Evolutionary conservation across 768 basidiomycete genomes (phyloP), one percentile per base, ranked within the genome.

Genomic region (Amanita pallidorosea): DNA sequence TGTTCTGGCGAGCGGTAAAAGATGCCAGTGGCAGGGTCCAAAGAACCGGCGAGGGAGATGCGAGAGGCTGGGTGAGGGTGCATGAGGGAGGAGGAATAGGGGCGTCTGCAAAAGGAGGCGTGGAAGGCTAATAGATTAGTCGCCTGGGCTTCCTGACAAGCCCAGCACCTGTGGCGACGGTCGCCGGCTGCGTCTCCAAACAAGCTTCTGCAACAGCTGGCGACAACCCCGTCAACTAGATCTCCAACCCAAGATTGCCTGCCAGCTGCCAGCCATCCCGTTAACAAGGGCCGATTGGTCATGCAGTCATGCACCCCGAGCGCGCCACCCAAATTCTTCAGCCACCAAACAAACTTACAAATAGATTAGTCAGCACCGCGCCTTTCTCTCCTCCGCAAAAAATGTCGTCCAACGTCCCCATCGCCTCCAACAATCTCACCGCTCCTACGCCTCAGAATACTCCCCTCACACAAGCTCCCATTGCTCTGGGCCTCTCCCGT

Each of bases 391-490:
- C 18, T 12, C 18, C 11, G 17, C 18, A 9, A 29, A 59, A 49
- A 49, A 88, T 88, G 86, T 83, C 83, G 44, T 77, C 77, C 62
- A 81, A 72, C 62, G 66, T 88, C 48, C 77, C 81, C 59, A 87
- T 88, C 64, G 67, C 71, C 25, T 67, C 70, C 40, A 63, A 67
- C 17, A 52, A 79, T 67, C 70, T 83, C 22, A 83, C 85, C 3
- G 91, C 92, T n/a, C 91, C 92, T 7, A 96, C 92, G 13, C 92
- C 92, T 20, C 87, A 89, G 71, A 95, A 96, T 69, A 95, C 93
- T 3, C 93, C 92, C 9, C 70, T 91, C 54, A 81, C 72, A 49
- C 80, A 87, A 57, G 87, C 88, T 11, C 89, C 90, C 50, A 84
- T 95, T 66, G 75, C 83, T 1, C 54, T 69, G 5, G 87, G 84